Base-by-base conservation (phyloP, 2,329 filamentous ascomycete genomes). In the Endocalyx cinctus region DNA sequence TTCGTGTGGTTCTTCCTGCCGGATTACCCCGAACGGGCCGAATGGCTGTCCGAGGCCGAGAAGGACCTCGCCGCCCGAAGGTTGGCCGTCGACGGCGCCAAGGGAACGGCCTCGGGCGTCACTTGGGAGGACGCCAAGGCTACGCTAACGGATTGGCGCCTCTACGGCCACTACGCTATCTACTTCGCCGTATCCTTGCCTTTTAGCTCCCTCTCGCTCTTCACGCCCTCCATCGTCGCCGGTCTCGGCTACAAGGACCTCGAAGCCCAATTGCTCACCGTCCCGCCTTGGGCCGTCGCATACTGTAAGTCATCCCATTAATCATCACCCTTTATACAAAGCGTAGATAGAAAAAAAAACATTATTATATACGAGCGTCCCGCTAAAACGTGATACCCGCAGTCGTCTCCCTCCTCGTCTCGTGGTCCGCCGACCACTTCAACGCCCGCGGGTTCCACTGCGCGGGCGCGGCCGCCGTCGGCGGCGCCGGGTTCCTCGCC, bases 121-220 rank as follows among this genome's bases (percentile, higher is more conserved):
- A 82, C 73, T 2, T 77, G 83, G 57, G 66, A 62, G 16, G 84
- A 89, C 44, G 84, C 79, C 63, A 83, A 78, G 49, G 70, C 77
- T 14, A 86, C 79, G 44, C 64, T 79, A 5, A 79, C 75, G 38
- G 81, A 79, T 46, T 73, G 79, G 57, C 74, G 74, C 2, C 68
- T 87, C 37, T 88, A 87, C 47, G 80, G 79, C 2, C 70, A 79
- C 35, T 83, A 84, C 15, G 48, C 77, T 22, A 63, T 72, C 8
- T 73, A 73, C 39, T 57, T 60, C 17, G 57, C 53, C 12, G 55
- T 60, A 6, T 58, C 55, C 5, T 39, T 58, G 6, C 57, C 58
- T 3, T 60, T 60, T 28, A 55, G 50, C 35, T 59, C 55, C 6
- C 42, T 60, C 1, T 59, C 57, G 1, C 47, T 61, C 56, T 71